Conservation (phyloP, 1,139 yeast species). For the Suhomyces terraborum region DNA sequence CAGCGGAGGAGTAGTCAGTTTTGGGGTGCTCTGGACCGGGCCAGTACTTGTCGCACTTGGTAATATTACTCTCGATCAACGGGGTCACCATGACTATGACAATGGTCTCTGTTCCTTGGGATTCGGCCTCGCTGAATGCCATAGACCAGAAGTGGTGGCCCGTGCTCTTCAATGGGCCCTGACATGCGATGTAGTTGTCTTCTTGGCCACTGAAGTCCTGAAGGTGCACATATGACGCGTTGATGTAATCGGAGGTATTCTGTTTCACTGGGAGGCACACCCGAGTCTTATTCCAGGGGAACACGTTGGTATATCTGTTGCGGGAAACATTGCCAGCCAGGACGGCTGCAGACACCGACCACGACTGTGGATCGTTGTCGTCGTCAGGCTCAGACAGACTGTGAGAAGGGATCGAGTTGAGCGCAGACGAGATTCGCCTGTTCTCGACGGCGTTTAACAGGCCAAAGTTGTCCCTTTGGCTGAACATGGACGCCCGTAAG, state of each 20-base stretch:
- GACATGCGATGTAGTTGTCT: conserved; percentile 41
- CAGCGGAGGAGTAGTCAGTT: conserved; percentile 24
- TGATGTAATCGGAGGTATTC: conserved; percentile 37
- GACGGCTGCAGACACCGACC: conserved; percentile 29
- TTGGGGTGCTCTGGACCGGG: conserved; percentile 33
- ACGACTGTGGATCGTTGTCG: conserved; percentile 11
- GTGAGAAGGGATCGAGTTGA: conserved; percentile 1
- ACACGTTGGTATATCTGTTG: conserved; percentile 46
- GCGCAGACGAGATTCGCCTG: conserved; percentile 12
- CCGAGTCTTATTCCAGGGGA: conserved; percentile 44
- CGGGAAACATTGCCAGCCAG: conserved; percentile 23
- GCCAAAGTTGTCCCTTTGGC: conserved; percentile 19
- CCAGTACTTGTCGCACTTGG: conserved; percentile 82
- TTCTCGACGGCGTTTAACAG: conserved; percentile 16
- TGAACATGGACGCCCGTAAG: conserved; percentile 13
- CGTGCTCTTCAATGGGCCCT: conserved; percentile 68
- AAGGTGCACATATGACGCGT: conserved; percentile 41
- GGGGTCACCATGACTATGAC: conserved; percentile 90
- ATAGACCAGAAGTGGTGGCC: conserved; percentile 82
- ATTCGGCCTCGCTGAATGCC: conserved; percentile 55
- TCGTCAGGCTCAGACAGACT: neutral
- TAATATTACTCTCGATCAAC: conserved; percentile 55
- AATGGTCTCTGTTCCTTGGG: conserved; percentile 40
- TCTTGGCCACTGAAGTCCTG: conserved; percentile 9
- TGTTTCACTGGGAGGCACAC: conserved; percentile 32